Conservation (phyloP, 2,329 filamentous ascomycete genomes). For the Botryotinia convoluta region DNA sequence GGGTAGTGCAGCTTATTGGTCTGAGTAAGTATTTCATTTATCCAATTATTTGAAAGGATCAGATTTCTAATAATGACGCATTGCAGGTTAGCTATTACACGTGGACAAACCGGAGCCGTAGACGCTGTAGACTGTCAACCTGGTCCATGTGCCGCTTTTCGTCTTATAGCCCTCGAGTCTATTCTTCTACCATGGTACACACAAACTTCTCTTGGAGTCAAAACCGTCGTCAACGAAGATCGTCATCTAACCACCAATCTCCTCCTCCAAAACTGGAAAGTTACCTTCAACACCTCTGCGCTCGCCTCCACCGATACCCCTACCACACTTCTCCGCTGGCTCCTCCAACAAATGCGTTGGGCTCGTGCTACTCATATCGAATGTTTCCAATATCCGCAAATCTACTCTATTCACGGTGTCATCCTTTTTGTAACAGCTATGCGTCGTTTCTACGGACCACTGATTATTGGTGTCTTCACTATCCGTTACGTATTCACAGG, state of each 20-base stretch:
- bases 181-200: conserved; percentile 41
- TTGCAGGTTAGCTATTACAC: conserved; percentile 35
- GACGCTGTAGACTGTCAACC: conserved; percentile 41
- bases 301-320: conserved; percentile 41
- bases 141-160: conserved; percentile 41
- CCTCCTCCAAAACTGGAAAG: conserved; percentile 38
- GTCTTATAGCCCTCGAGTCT: conserved; percentile 36
- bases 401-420: conserved; percentile 39
- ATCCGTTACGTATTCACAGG: conserved; percentile 38
- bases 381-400: conserved; percentile 38
- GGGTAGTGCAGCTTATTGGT: conserved; percentile 40
- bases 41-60: no score
- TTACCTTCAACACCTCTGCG: conserved; percentile 39
- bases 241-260: conserved; percentile 41
- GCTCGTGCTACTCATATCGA: conserved; percentile 41
- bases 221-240: conserved; percentile 42
- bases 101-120: conserved; percentile 36
- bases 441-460: conserved; percentile 36
- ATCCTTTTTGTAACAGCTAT: conserved; percentile 40
- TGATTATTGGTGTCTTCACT: conserved; percentile 36
- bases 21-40: conserved; percentile 26
- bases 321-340: conserved; percentile 39
- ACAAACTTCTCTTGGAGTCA: conserved; percentile 39
- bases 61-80: neutral
- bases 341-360: conserved; percentile 42